Evolutionary conservation across 345 rosid genomes (phyloP).

Genomic region (Theobroma cacao): DNA sequence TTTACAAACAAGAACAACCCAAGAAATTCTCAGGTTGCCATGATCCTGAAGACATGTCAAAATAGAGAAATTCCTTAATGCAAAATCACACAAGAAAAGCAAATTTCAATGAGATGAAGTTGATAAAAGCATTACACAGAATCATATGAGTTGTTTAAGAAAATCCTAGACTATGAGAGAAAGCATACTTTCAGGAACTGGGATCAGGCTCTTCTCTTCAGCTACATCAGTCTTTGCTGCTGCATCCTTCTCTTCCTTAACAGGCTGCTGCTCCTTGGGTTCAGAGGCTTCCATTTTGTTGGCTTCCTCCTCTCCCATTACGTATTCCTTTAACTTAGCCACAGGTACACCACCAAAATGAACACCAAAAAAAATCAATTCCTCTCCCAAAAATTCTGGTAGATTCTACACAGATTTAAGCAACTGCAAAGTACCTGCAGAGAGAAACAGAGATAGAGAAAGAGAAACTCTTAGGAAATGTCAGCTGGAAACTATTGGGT

Average conservation of each 20-base stretch:
- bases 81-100: neutral
- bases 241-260: conserved; percentile 10
- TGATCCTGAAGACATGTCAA: neutral
- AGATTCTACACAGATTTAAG: neutral
- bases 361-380: neutral
- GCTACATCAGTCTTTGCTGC: neutral
- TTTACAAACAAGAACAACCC: neutral
- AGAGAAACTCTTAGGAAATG: neutral
- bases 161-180: neutral
- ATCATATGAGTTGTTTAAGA: neutral
- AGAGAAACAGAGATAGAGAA: neutral
- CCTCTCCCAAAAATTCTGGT: neutral
- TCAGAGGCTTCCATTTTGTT: conserved; percentile 18
- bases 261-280: conserved; percentile 15
- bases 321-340: conserved; percentile 31
- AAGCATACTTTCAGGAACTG: conserved; percentile 23
- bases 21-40: neutral
- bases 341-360: conserved; percentile 4
- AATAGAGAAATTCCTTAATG: neutral
- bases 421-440: neutral
- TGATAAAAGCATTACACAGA: neutral
- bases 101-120: neutral
- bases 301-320: conserved; percentile 37
- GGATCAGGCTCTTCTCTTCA: conserved; percentile 15
- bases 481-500: conserved; percentile 9